A percentile compares a stretch with the other conserved stretches of the same genome.
Evolutionary conservation across 352 stramenopile species (phyloP).

Genomic region (Phytophthora litchii): DNA sequence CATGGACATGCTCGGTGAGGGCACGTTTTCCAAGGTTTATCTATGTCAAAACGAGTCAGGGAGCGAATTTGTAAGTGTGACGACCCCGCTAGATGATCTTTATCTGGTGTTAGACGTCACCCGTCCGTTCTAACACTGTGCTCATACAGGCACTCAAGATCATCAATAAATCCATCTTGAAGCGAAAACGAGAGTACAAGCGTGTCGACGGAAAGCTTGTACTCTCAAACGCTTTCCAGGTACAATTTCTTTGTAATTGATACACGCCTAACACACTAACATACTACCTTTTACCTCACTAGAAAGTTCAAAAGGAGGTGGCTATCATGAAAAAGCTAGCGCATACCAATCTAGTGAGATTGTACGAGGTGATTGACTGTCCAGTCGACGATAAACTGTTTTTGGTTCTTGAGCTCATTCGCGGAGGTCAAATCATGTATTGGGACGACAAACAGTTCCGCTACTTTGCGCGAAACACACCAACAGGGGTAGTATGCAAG

Average conservation of each 20-base stretch:
- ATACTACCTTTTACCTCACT: neutral
- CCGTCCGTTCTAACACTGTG: neutral
- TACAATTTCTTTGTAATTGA: slow-evolving; percentile 1
- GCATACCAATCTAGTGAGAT: slow-evolving; percentile 69
- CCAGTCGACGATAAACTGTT: slow-evolving; percentile 79
- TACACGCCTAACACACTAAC: neutral
- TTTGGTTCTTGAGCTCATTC: slow-evolving; percentile 83
- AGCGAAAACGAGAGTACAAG: slow-evolving; percentile 86
- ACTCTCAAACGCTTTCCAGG: slow-evolving; percentile 74
- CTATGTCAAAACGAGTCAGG: slow-evolving; percentile 54
- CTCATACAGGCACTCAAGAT: slow-evolving; percentile 73
- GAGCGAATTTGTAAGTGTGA: slow-evolving; percentile 56
- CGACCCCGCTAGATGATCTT: neutral
- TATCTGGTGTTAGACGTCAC: neutral
- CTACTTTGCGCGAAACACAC: slow-evolving; percentile 46
- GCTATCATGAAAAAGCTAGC: slow-evolving; percentile 87
- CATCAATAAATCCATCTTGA: slow-evolving; percentile 87
- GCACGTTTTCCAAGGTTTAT: slow-evolving; percentile 84
- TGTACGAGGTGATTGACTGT: slow-evolving; percentile 86
- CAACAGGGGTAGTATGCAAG: slow-evolving; percentile 38
- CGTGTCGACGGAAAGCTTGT: slow-evolving; percentile 78
- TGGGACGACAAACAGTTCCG: slow-evolving; percentile 78
- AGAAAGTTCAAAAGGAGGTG: slow-evolving; percentile 83
- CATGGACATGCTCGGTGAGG: slow-evolving; percentile 65
- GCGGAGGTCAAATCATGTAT: slow-evolving; percentile 82